Percentiles rank a stretch among this genome's conserved stretches.
phyloP scores from a whole-genome alignment of 371 early-diverging fungal genomes.

The Rhizopus delemar region DNA sequence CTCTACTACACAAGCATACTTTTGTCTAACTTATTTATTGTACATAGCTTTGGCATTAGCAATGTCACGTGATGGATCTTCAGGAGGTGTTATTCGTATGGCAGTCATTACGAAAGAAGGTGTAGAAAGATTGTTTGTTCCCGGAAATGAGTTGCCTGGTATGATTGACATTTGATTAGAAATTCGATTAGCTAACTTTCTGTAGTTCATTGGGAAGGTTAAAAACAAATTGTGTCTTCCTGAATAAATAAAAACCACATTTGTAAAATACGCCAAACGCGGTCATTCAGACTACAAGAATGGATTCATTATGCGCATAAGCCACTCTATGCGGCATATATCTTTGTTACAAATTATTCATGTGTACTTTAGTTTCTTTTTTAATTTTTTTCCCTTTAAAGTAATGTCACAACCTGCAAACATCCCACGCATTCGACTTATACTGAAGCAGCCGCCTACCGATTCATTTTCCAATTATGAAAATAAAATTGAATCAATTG shows the following conservation, averaged over 20 bases:
- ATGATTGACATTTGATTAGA: conserved; percentile 9
- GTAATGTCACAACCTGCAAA: too few species aligned
- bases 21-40: not conserved
- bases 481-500: too few species aligned
- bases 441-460: too few species aligned
- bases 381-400: not conserved
- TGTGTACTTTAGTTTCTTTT: not conserved
- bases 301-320: not conserved
- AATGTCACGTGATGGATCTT: conserved; percentile 97
- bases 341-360: too few species aligned
- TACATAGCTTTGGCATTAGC: conserved; percentile 87
- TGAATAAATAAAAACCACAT: conserved; percentile 1
- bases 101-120: conserved; percentile 93
- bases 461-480: too few species aligned
- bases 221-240: conserved; percentile 1
- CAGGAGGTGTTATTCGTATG: conserved; percentile 98
- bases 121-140: conserved; percentile 89
- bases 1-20: not conserved
- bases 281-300: not conserved
- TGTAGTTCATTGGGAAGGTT: conserved; percentile 29
- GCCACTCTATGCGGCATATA: not conserved
- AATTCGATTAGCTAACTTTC: not conserved
- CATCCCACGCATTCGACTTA: too few species aligned
- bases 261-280: not conserved
- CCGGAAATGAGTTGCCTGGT: conserved; percentile 85